These are phyloP conservation scores for Myxozyma melibiosi DNA, from an alignment of 805 yeast species.

Conservation along the genomic window DNA sequence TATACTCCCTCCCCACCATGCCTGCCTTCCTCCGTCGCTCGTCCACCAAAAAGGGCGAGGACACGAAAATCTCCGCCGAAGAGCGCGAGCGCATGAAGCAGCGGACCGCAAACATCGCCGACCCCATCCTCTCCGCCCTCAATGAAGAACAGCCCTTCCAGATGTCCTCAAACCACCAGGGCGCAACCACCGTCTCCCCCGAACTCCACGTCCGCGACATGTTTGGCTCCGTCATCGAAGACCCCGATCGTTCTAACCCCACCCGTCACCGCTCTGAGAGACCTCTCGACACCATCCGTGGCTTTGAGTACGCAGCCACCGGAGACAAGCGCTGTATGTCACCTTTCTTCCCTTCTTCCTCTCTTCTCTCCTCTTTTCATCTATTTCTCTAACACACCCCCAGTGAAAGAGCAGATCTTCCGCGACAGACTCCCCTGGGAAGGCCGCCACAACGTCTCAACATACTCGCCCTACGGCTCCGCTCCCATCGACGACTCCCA, in stretches of 20 bases:
- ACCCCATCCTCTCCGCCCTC: constrained; percentile 90
- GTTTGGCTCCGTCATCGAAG: constrained; percentile 77
- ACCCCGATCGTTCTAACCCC: constrained; percentile 90
- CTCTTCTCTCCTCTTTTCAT: not conserved
- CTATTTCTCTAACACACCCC: not conserved
- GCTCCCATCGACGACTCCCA: constrained; percentile 38
- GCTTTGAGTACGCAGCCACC: constrained; percentile 91
- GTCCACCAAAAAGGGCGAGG: constrained; percentile 11
- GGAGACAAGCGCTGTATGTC: constrained; percentile 58
- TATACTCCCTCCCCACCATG: not conserved
- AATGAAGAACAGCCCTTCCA: constrained; percentile 97
- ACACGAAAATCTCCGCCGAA: constrained; percentile 20
- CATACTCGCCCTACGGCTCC: constrained; percentile 46
- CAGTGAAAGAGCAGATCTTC: constrained; percentile 42
- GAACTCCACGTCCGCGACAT: constrained; percentile 69
- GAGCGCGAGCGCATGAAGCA: constrained; percentile 28
- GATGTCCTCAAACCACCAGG: constrained; percentile 49
- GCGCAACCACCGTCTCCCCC: constrained; percentile 52
- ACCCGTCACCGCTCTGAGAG: constrained; percentile 92
- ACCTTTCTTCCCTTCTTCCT: not conserved
- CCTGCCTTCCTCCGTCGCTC: constrained; percentile 25
- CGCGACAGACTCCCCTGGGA: constrained; percentile 42
- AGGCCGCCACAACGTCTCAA: constrained; percentile 33
- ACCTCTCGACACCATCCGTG: constrained; percentile 92
- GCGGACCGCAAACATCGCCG: constrained; percentile 43